Percentiles rank a stretch among this genome's conserved stretches.
These are phyloP conservation scores for Trichoderma sp. DNA, from an alignment of 2,329 filamentous ascomycete genomes.

Conservation along the genomic window DNA sequence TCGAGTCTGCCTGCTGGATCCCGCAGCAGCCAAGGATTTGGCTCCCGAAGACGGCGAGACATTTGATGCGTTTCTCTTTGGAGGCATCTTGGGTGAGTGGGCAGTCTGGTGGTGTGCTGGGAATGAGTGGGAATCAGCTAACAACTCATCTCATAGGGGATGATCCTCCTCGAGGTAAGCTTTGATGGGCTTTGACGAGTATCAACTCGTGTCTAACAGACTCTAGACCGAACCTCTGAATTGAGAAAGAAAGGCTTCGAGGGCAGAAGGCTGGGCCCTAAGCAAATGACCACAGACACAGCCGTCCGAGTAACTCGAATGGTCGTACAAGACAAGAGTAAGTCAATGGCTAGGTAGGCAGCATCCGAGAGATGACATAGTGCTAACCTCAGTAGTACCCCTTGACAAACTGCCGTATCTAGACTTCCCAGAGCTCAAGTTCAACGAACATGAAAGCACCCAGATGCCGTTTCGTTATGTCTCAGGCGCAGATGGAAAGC, in stretches of 20 bases:
- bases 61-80: slow-evolving; percentile 93
- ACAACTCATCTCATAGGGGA: slow-evolving; percentile 63
- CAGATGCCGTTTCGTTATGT: slow-evolving; percentile 99
- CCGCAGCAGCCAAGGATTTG: slow-evolving; percentile 76
- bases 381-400: slow-evolving; percentile 52
- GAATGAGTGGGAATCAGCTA: slow-evolving; percentile 14
- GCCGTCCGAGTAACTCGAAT: slow-evolving; percentile 90
- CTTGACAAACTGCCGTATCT: slow-evolving; percentile 77
- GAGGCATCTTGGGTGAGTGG: slow-evolving; percentile 80
- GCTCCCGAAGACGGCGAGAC: slow-evolving; percentile 74
- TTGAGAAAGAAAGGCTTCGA: slow-evolving; percentile 89
- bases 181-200: not conserved
- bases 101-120: not conserved
- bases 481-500: slow-evolving; percentile 66
- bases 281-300: slow-evolving; percentile 98
- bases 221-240: slow-evolving; percentile 89
- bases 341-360: slow-evolving; percentile 27
- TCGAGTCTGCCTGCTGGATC: slow-evolving; percentile 85
- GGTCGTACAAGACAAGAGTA: slow-evolving; percentile 80
- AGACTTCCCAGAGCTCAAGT: slow-evolving; percentile 84
- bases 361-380: not conserved
- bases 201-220: not conserved
- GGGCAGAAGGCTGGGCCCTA: slow-evolving; percentile 80
- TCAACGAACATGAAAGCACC: slow-evolving; percentile 89
- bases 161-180: slow-evolving; percentile 83